phyloP scores from a whole-genome alignment of 495 filamentous ascomycete genomes.

The Hyphodiscus hymeniophilus region DNA sequence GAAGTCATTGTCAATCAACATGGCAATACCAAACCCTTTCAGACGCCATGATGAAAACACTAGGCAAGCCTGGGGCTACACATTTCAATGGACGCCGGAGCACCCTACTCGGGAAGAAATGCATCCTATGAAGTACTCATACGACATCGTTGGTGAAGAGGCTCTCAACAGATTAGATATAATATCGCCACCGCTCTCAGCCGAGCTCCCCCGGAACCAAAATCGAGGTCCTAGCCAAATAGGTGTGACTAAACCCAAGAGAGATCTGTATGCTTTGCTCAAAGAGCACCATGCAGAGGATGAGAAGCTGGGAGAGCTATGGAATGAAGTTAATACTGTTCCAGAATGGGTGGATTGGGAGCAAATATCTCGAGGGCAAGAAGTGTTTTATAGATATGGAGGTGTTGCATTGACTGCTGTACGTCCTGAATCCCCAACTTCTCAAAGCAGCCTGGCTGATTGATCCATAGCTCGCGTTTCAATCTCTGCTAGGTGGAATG shows the following conservation, averaged over 20 bases:
- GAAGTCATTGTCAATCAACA: constrained; percentile 8
- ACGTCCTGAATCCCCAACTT: constrained; percentile 4
- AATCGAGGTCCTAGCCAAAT: constrained; percentile 10
- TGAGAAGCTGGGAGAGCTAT: constrained; percentile 49
- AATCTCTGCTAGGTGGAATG: constrained; percentile 59
- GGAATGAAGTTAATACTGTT: constrained; percentile 59
- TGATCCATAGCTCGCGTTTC: constrained; percentile 44
- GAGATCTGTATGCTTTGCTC: constrained; percentile 57
- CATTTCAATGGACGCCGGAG: constrained; percentile 59
- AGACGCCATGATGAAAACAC: constrained; percentile 20
- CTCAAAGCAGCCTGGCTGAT: not conserved
- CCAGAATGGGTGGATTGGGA: constrained; percentile 79
- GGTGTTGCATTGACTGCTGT: constrained; percentile 48
- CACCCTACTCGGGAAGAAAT: constrained; percentile 57
- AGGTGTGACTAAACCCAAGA: constrained; percentile 12
- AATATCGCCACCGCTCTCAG: constrained; percentile 35
- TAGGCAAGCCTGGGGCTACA: constrained; percentile 50
- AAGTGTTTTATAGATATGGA: constrained; percentile 66
- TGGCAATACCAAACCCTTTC: constrained; percentile 33
- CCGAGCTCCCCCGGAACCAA: constrained; percentile 13
- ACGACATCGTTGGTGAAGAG: constrained; percentile 60
- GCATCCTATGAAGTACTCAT: constrained; percentile 52
- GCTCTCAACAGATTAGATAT: constrained; percentile 51
- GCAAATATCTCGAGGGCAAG: constrained; percentile 63
- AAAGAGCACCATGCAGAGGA: constrained; percentile 46